Conservation (phyloP, 2,329 filamentous ascomycete species). For the Diaporthe citrichinensis region DNA sequence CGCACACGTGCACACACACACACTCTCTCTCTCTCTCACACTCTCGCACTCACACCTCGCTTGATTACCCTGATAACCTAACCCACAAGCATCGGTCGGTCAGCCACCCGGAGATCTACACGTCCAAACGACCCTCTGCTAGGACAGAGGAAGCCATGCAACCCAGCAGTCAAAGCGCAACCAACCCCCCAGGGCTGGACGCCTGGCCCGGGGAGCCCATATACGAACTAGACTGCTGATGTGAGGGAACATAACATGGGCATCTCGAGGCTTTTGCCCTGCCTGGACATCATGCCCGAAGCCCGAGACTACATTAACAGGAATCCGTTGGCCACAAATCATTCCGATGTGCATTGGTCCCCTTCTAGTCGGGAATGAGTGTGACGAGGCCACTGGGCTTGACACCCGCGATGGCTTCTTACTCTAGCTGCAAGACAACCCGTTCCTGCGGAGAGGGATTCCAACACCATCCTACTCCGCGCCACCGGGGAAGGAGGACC, state of each 20-base stretch:
- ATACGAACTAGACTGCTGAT: background rate
- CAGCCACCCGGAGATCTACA: slow-evolving; percentile 13
- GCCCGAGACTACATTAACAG: background rate
- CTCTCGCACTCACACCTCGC: background rate
- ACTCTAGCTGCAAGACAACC: background rate
- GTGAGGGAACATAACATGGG: background rate
- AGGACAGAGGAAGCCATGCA: background rate
- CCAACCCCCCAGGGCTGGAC: background rate
- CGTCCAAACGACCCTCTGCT: background rate
- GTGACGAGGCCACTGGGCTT: background rate
- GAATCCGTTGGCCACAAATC: background rate
- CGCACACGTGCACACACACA: background rate
- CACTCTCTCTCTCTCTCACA: no score
- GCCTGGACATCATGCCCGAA: slow-evolving; percentile 17
- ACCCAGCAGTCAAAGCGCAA: slow-evolving; percentile 27
- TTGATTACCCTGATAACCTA: background rate
- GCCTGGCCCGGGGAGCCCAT: background rate
- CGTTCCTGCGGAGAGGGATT: background rate
- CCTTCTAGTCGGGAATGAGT: background rate
- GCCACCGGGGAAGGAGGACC: background rate
- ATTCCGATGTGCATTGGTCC: background rate
- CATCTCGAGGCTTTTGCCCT: background rate
- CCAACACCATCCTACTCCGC: background rate
- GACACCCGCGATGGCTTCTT: background rate
- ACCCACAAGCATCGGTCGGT: slow-evolving; percentile 20